phyloP scores from a whole-genome alignment of 495 filamentous ascomycete species.

The Melanomma pulvis-pyrius region DNA sequence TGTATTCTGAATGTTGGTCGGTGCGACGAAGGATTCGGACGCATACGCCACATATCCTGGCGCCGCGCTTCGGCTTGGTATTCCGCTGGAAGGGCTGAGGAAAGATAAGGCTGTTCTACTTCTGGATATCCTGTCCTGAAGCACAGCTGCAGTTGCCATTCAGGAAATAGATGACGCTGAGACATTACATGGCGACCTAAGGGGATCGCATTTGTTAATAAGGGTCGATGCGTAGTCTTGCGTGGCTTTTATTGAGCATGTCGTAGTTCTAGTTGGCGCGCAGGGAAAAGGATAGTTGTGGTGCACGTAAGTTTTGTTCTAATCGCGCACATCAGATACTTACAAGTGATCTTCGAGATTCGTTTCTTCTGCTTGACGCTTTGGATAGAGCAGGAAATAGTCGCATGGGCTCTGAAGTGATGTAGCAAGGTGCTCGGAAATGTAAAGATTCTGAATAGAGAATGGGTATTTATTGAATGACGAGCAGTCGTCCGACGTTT shows the following conservation, averaged over 20 bases:
- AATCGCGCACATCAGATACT: neutral
- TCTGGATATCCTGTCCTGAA: too few relatives aligned
- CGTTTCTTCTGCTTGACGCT: conserved; percentile 8
- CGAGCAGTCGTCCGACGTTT: neutral
- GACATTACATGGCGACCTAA: too few relatives aligned
- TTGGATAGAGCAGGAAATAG: conserved; percentile 3
- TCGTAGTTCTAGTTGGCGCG: too few relatives aligned
- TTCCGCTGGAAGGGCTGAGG: neutral
- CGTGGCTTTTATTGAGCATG: too few relatives aligned
- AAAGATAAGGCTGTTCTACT: neutral
- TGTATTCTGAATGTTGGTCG: neutral
- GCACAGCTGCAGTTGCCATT: neutral
- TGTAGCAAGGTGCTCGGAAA: neutral
- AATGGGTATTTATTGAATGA: neutral
- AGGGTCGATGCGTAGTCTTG: too few relatives aligned
- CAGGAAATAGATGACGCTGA: neutral
- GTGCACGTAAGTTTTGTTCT: too few relatives aligned
- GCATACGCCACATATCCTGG: neutral
- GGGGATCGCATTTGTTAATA: too few relatives aligned
- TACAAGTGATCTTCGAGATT: neutral
- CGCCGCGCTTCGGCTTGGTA: neutral
- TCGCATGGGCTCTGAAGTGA: neutral
- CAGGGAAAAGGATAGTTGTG: too few relatives aligned
- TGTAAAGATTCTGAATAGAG: neutral
- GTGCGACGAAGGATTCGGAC: neutral